These are phyloP conservation scores for Westerdykella ornata DNA, from an alignment of 2,329 filamentous ascomycete species.

Conservation along the genomic window DNA sequence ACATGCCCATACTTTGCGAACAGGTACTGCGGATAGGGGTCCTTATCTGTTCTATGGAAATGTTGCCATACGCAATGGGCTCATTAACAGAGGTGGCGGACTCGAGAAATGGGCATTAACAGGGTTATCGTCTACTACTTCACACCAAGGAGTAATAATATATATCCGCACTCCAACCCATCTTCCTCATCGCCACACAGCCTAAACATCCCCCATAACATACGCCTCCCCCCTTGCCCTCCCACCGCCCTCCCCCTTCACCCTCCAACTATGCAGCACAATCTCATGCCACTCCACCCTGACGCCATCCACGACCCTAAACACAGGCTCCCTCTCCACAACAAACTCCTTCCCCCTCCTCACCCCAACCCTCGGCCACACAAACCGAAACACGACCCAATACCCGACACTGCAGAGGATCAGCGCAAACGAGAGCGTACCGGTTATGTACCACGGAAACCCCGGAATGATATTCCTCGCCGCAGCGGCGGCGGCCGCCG, in stretches of 20 bases:
- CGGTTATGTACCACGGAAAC: slow-evolving; percentile 9
- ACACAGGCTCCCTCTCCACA: slow-evolving; percentile 11
- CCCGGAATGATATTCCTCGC: background rate
- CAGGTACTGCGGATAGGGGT: no score
- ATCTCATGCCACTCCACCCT: slow-evolving; percentile 13
- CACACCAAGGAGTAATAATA: no score
- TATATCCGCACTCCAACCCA: no score
- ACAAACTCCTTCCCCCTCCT: slow-evolving; percentile 10
- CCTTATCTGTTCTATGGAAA: no score
- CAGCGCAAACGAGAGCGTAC: slow-evolving; percentile 3
- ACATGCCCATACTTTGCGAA: no score
- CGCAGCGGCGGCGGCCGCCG: background rate
- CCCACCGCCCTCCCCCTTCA: slow-evolving; percentile 1
- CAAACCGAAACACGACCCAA: slow-evolving; percentile 6
- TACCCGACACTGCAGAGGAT: slow-evolving; percentile 8
- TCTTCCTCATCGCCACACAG: no score
- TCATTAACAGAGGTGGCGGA: no score
- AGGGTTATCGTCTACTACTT: no score
- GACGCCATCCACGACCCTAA: slow-evolving; percentile 8
- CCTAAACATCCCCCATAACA: background rate
- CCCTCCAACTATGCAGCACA: slow-evolving; percentile 8
- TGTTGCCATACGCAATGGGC: no score
- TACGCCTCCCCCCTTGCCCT: background rate
- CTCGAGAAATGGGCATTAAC: no score
- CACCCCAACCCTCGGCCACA: slow-evolving; percentile 5